These are phyloP conservation scores for Lodderomyces parapsilosis DNA, from an alignment of 1,139 yeast genomes.

Conservation along the genomic window DNA sequence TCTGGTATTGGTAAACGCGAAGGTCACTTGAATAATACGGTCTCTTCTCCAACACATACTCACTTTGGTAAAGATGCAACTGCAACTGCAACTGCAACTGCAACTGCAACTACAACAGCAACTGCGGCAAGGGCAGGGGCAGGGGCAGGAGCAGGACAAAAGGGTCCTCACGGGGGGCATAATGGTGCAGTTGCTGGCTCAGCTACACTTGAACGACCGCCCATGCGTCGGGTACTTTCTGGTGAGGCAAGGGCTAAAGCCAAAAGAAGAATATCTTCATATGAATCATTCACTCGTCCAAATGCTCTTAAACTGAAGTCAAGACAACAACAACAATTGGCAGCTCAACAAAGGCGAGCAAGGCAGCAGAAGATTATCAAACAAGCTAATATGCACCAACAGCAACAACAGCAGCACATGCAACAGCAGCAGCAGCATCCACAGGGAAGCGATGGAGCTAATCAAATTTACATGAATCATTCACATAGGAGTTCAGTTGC, in stretches of 20 bases:
- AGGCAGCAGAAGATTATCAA: constrained; percentile 22
- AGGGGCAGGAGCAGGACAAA: too few species aligned
- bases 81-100: too few species aligned
- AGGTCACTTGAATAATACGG: neutral
- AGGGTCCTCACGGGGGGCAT: neutral
- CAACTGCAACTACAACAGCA: too few species aligned
- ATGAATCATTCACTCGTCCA: constrained; percentile 47
- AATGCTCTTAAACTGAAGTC: constrained; percentile 16
- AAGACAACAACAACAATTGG: constrained; percentile 11
- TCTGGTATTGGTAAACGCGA: neutral
- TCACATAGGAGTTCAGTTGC: constrained; percentile 45
- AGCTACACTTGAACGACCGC: constrained; percentile 5
- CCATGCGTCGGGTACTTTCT: constrained; percentile 8
- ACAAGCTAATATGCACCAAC: constrained; percentile 15
- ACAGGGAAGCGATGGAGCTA: constrained; percentile 12
- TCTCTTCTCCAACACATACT: neutral
- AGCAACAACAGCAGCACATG: constrained; percentile 15
- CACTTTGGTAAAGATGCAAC: constrained; percentile 2
- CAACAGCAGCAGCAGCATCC: constrained; percentile 10
- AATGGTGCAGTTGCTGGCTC: neutral
- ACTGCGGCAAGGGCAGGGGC: too few species aligned
- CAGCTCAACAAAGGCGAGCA: constrained; percentile 16
- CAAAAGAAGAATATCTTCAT: constrained; percentile 38
- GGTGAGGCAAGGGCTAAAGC: constrained; percentile 10
- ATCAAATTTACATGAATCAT: constrained; percentile 24